These are phyloP conservation scores for Buxus sempervirens DNA, from an alignment of 164 flowering plant species.

Conservation along the genomic window DNA sequence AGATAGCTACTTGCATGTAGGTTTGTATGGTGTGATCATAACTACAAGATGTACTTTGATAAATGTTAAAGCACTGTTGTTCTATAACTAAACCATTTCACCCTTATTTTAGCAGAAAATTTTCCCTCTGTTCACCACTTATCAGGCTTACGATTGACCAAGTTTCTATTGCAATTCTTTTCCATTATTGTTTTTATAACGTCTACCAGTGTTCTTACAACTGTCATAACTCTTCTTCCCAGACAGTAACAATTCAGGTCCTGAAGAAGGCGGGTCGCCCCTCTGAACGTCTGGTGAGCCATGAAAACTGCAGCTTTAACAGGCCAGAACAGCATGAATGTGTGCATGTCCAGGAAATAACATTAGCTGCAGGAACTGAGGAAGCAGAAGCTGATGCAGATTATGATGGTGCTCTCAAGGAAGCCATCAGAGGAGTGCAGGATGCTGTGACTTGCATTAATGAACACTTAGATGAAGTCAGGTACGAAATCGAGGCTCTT, in stretches of 20 bases:
- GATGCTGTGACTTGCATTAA: constrained; percentile 78
- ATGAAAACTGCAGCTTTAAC: constrained; percentile 64
- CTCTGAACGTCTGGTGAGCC: constrained; percentile 78
- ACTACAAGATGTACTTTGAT: too few relatives aligned
- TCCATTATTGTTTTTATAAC: not conserved
- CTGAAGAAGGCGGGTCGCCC: constrained; percentile 95
- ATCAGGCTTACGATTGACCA: not conserved
- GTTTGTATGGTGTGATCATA: too few relatives aligned
- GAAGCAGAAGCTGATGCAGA: constrained; percentile 95
- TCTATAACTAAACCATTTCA: too few relatives aligned
- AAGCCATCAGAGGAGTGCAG: constrained; percentile 90
- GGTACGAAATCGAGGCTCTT: constrained; percentile 84
- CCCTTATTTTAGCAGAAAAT: too few relatives aligned
- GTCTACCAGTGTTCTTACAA: not conserved
- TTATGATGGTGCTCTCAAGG: constrained; percentile 73
- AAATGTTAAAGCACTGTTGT: too few relatives aligned
- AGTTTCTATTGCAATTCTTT: not conserved
- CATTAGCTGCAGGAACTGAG: constrained; percentile 84
- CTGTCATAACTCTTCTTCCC: not conserved
- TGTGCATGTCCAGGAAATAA: constrained; percentile 74
- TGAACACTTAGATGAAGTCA: constrained; percentile 80
- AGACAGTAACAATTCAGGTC: constrained; percentile 87
- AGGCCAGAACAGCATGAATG: constrained; percentile 64
- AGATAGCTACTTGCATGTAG: too few relatives aligned
- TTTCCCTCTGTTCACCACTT: not conserved